A percentile compares a stretch with the other conserved stretches of the same genome.
Evolutionary conservation across 2,329 filamentous ascomycete genomes (phyloP).

Genomic region (Penicillium sp.): DNA sequence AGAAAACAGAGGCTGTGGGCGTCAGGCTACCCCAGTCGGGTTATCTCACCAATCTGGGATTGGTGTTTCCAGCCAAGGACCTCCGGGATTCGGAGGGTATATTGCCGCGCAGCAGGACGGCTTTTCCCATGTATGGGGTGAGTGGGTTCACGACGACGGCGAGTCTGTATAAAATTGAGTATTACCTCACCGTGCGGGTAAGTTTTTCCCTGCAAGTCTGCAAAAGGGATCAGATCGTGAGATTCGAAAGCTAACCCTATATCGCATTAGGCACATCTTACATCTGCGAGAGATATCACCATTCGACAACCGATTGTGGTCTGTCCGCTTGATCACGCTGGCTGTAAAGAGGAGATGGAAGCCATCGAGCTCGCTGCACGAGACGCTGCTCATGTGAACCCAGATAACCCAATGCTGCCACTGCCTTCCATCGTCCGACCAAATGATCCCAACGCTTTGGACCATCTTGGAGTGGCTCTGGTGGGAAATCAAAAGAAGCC

Average conservation of each 20-base stretch:
- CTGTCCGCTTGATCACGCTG: constrained; percentile 90
- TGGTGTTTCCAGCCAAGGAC: constrained; percentile 90
- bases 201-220: constrained; percentile 10
- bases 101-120: constrained; percentile 78
- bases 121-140: constrained; percentile 86
- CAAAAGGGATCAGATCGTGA: background rate
- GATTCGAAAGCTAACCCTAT: constrained; percentile 16
- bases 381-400: constrained; percentile 84
- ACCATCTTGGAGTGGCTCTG: constrained; percentile 64
- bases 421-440: constrained; percentile 79
- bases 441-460: constrained; percentile 68
- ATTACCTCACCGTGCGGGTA: constrained; percentile 92
- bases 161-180: constrained; percentile 97
- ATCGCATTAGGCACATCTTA: constrained; percentile 74
- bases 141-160: constrained; percentile 92
- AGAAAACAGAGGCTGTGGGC: constrained; percentile 78
- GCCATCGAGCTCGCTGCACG: constrained; percentile 95
- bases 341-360: constrained; percentile 98
- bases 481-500: constrained; percentile 66
- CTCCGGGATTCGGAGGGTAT: constrained; percentile 84
- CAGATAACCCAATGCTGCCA: constrained; percentile 90
- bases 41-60: constrained; percentile 87
- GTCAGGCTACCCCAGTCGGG: constrained; percentile 87
- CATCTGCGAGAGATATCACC: constrained; percentile 82
- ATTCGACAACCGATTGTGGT: constrained; percentile 93